Evolutionary conservation across 1,284 basidiomycete genomes (phyloP), one percentile per base, ranked within the genome.

Genomic region (Ceratobasidium sp.): DNA sequence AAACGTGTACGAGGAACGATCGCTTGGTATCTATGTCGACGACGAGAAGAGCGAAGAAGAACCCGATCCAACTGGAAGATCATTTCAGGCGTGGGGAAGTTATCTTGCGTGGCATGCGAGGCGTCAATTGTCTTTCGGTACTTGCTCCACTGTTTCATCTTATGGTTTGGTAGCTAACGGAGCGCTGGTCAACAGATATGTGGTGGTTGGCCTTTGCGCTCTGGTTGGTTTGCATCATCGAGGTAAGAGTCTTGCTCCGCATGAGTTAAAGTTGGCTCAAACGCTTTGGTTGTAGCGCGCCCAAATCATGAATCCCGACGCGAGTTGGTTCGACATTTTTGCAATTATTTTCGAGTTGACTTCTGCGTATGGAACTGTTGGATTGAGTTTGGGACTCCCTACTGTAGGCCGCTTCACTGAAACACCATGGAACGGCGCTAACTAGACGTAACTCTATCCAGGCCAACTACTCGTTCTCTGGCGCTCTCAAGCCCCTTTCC

Each of bases 1-100:
- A 23, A 98, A 98, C 80, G 97, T 98, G 0, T 98, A 98, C 80
- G 97, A 99, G 79, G 96, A 98, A 77, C 88, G 87, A 73, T 92
- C 92, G 0, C 84, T 95, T 14, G 94, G 94, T 0, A 82, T 96
- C 41, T 96, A 89, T 77, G 81, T 83, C 14, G 82, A 86, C 8
- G 80, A 79, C 5, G 77, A 79, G 0, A 78, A 81, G 2, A 82
- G 87, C 2, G 82, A 86, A 1, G 80, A 84, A 1, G 79, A 80
- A 1, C 82, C 84, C 0, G 84, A 85, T 58, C 45, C 53, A 58
- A 78, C 79, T 50, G 87, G 85, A 1, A 81, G 82, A 52, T 82
- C 88, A 50, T 84, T 88, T 64, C 83, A 84, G 4, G 86, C 91
- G 18, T 94, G 92, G 91, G 87, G 92, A 72, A 85, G 84, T 39